Evolutionary conservation across 306 rosid genomes (phyloP), one percentile per base, ranked within the genome.

Genomic region (Ceratonia siliqua): DNA sequence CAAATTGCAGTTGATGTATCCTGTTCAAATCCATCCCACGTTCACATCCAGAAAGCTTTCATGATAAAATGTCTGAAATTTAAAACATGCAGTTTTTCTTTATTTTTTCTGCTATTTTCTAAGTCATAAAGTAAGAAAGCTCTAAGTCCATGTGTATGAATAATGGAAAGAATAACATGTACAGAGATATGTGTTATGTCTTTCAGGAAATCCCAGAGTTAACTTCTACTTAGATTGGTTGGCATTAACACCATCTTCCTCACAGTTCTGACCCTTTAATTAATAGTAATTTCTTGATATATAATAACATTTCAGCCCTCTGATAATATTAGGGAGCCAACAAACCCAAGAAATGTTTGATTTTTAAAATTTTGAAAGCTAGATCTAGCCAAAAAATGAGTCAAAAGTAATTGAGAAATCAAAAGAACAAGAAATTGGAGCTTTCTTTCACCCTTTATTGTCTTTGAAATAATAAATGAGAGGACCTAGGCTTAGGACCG

Each of bases 401-500:
- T 17, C 20, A 46, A 46, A 36, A 6, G 8, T 13, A 42, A 42
- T 42, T 55, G 38, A 12, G 67, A 65, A 73, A 69, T 28, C 32
- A 42, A 53, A 66, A 66, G 63, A 74, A 63, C 27, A 46, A 41
- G 12, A 65, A 66, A 78, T 41, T 20, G 55, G 25, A 42, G 68
- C 32, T 53, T 69, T 64, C 36, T 35, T 62, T 48, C 52, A 35
- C 32, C 39, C 24, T 32, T 57, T 78, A 63, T 41, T 43, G 27
- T 57, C 25, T 62, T 53, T 33, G 53, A 54, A 57, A 72, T 64
- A 65, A 66, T 24, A 18, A 39, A 61, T 78, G 15, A 61, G 11
- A 43, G 46, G 46, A 64, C 54, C 70, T 64, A 62, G 62, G 71
- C 65, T 63, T 63, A 78, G 73, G 76, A 76, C 56, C 54, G 76